Base-by-base conservation (phyloP, 345 rosid genomes). In the Bruguiera sexangula region DNA sequence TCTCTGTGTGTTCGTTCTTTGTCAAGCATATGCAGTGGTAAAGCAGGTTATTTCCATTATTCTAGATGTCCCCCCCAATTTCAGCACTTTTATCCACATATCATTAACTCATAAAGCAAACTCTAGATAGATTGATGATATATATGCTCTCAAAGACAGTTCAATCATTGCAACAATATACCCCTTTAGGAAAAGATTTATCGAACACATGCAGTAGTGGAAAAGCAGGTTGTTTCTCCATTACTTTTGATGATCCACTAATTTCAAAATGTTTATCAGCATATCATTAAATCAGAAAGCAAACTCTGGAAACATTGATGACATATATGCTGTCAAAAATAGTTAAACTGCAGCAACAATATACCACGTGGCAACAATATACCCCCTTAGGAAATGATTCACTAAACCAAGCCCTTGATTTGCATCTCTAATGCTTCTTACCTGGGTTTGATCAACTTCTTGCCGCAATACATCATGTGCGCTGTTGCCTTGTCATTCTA, bases 371-470 rank as follows among this genome's bases (percentile, higher is more conserved):
- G 20, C 27, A 51, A 51, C 10, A 19, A 31, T n/a, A 30, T 29
- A 43, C 24, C 46, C n/a, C 3, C 43, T 3, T 15, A 20, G 6
- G 22, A 10, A 16, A 2, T 51, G n/a, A 3, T 51, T 8, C 9
- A 5, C 4, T 29, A 30, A 19, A 19, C 69, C 39, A 65, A 8
- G 1, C 37, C 29, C 20, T 34, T 53, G 56, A 65, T 1, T 34
- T 34, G 37, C 37, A 19, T 19, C 29, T 5, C 5, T 6, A 34
- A 22, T n/a, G 6, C 6, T 54, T 30, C 27, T 20, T 21, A 37
- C 63, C 55, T 36, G 63, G 53, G 63, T 26, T 55, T 22, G 62
- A 30, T 63, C 53, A 53, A n/a, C 67, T 51, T 24, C 67, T 62
- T 56, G 60, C 20, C 24, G 19, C 10, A 34, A 31, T 24, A 34